These are phyloP conservation scores for Salix udensis DNA, from an alignment of 345 rosid species.

Conservation along the genomic window DNA sequence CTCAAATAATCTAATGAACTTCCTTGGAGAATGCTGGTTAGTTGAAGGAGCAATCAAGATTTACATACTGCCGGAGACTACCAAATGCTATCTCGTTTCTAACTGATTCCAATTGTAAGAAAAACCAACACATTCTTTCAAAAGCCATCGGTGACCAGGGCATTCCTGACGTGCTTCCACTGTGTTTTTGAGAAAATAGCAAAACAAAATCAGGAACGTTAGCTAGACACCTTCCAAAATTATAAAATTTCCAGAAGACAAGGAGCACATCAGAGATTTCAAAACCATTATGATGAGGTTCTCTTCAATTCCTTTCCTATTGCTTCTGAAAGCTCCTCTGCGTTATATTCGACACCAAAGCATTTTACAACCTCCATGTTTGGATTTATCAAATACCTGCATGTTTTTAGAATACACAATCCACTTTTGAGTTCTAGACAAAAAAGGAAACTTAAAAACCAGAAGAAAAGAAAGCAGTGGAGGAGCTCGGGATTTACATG, in stretches of 20 bases:
- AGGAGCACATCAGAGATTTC: neutral
- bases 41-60: too few species aligned
- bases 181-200: neutral
- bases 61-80: too few species aligned
- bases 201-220: neutral
- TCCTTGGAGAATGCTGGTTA: too few species aligned
- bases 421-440: neutral
- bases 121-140: too few species aligned
- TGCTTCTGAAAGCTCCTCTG: slow-evolving; percentile 59
- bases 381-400: slow-evolving; percentile 80
- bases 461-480: neutral
- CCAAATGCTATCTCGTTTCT: too few species aligned
- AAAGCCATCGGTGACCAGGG: too few species aligned
- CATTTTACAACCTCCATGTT: slow-evolving; percentile 73
- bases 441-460: neutral
- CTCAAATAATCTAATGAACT: too few species aligned
- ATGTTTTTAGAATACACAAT: slow-evolving; percentile 5
- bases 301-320: slow-evolving; percentile 49
- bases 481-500: slow-evolving; percentile 41
- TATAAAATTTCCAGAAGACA: neutral
- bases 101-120: too few species aligned
- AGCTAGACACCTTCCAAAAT: neutral
- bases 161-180: too few species aligned
- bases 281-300: neutral
- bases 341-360: slow-evolving; percentile 69